Conservation (phyloP, 768 basidiomycete genomes). For the Lyophyllum atratum region DNA sequence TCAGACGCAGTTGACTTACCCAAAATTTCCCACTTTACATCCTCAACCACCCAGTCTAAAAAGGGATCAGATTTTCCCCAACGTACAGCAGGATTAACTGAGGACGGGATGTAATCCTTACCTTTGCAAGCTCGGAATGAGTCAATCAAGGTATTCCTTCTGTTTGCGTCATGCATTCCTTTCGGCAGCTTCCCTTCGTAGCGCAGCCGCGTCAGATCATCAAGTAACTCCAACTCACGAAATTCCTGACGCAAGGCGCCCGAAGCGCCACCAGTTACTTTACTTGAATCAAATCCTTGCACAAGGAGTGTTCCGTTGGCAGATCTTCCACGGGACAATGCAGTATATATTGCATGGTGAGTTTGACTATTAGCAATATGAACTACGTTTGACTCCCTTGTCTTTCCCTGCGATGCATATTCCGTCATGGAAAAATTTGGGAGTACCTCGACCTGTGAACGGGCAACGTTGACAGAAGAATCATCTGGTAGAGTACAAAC, state of each 20-base stretch:
- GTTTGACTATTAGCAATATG: conserved; percentile 22
- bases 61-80: conserved; percentile 14
- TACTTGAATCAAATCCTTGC: conserved; percentile 20
- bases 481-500: conserved; percentile 18
- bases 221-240: conserved; percentile 34
- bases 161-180: conserved; percentile 5
- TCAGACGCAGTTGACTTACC: neutral
- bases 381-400: conserved; percentile 27
- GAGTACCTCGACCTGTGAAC: conserved; percentile 24
- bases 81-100: conserved; percentile 3
- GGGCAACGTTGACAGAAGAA: conserved; percentile 2
- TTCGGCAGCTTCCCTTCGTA: conserved; percentile 23
- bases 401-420: conserved; percentile 30
- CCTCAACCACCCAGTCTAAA: neutral
- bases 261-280: conserved; percentile 26
- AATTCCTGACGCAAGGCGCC: conserved; percentile 32
- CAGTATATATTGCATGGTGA: conserved; percentile 29
- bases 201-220: conserved; percentile 30
- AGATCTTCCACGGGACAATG: conserved; percentile 27
- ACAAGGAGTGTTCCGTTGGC: conserved; percentile 33
- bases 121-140: conserved; percentile 8
- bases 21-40: neutral
- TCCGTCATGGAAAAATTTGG: conserved; percentile 29
- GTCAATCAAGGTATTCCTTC: conserved; percentile 13
- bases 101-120: conserved; percentile 9